These are phyloP conservation scores for Mortierella alpina DNA, from an alignment of 192 early-diverging fungal species.

Conservation along the genomic window DNA sequence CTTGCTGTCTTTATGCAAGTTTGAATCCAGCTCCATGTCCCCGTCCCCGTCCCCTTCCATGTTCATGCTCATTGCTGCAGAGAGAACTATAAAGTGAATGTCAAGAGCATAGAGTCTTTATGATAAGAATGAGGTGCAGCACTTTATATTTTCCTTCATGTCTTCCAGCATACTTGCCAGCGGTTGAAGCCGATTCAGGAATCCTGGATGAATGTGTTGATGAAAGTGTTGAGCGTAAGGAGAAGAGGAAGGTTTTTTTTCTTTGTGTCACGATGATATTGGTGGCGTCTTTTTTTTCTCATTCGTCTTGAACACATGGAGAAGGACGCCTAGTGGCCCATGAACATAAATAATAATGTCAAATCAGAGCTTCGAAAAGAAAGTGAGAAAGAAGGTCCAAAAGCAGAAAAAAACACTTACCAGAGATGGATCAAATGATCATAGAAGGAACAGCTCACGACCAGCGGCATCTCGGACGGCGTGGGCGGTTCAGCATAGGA, in stretches of 20 bases:
- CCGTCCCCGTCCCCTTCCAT: no score
- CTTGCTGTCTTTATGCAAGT: background rate
- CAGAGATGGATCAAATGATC: conserved; percentile 81
- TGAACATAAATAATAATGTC: background rate
- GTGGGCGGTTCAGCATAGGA: conserved; percentile 54
- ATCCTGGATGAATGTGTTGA: conserved; percentile 1
- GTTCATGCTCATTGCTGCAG: no score
- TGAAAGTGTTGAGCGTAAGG: background rate
- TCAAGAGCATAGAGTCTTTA: no score
- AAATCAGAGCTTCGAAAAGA: no score
- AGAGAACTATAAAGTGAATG: no score
- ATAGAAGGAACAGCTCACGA: conserved; percentile 85
- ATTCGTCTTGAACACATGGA: background rate
- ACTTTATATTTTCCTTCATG: no score
- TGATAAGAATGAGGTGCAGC: no score
- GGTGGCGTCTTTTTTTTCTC: conserved; percentile 6
- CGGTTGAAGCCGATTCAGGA: no score
- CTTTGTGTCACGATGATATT: background rate
- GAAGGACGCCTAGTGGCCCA: background rate
- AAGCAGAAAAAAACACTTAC: conserved; percentile 35
- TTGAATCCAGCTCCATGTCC: background rate
- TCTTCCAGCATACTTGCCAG: no score
- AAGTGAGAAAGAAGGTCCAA: background rate
- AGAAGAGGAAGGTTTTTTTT: background rate
- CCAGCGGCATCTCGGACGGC: conserved; percentile 48